Evolutionary conservation across 2,329 filamentous ascomycete genomes (phyloP), one percentile per base, ranked within the genome.

Genomic region (Chlorencoelia australis): DNA sequence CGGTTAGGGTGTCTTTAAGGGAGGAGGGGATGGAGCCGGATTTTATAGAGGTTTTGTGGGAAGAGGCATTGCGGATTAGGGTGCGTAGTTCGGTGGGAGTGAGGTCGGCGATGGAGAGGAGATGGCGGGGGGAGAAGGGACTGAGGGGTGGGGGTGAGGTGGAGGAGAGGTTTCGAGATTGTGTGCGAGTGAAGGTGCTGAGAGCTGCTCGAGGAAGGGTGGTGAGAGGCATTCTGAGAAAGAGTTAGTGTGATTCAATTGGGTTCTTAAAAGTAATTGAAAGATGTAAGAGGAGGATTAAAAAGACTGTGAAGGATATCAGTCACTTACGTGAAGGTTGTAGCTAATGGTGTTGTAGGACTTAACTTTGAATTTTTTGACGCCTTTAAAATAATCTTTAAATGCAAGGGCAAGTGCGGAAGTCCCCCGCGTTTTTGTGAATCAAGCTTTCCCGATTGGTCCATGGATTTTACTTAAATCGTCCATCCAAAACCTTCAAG

Each of bases 71-170:
- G 57, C 79, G 77, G 40, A 98, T 80, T 39, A 98, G 73, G 16
- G 75, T 76, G 21, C 78, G 75, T 52, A 98, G 76, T 62, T 98
- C 91, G 30, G 70, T 64, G 5, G 85, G 71, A 1, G 79, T 79
- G 40, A 98, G 72, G 56, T 98, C 88, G 35, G 79, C 78, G 53
- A 95, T 94, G 37, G 87, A 93, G 62, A 95, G 79, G 35, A 98
- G 70, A 68, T 96, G 89, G 47, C 91, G 81, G 32, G 86, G 82
- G 14, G 73, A 66, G 52, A 72, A 72, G 8, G 72, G 68, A 5
- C 73, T 49, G 16, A 45, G 46, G 11, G 28, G 33, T 14, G 46
- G 44, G 21, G 36, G 33, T 25, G 45, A 42, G n/a, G 49, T 39
- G 27, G 37, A 39, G 22, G 48, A 45, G 37, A 52, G 52, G 8